These are phyloP conservation scores for Cystoisospora suis DNA, from an alignment of 169 alveolate species.

Conservation along the genomic window DNA sequence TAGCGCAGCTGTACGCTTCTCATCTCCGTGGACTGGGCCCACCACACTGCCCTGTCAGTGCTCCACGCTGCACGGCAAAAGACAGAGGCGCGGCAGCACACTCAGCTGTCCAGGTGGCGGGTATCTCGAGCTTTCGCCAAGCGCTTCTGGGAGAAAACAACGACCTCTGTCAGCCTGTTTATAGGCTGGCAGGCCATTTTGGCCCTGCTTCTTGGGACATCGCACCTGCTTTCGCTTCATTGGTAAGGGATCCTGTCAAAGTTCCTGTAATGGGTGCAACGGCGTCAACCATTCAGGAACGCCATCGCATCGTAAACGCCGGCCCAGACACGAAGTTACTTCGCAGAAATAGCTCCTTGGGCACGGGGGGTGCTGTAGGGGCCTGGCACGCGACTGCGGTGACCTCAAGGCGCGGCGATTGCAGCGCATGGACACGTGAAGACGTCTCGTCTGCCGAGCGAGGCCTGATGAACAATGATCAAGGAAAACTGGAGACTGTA, in stretches of 20 bases:
- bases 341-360: neutral
- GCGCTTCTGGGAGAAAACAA: constrained; percentile 19
- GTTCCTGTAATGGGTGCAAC: too few species aligned
- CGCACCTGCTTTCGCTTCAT: neutral
- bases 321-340: neutral
- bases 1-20: constrained; percentile 15
- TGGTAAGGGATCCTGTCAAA: too few species aligned
- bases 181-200: constrained; percentile 2
- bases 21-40: neutral
- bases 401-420: too few species aligned
- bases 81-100: too few species aligned
- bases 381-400: neutral
- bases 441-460: too few species aligned
- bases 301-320: neutral
- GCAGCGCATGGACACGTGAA: too few species aligned
- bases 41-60: too few species aligned
- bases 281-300: too few species aligned
- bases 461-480: too few species aligned
- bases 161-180: constrained; percentile 49
- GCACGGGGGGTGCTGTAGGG: neutral
- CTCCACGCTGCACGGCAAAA: too few species aligned
- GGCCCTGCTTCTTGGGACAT: constrained; percentile 29
- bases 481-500: too few species aligned
- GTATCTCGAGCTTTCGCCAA: neutral
- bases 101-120: too few species aligned